These are phyloP conservation scores for Phaeosphaeriaceae sp. DNA, from an alignment of 2,329 filamentous ascomycete species.

Conservation along the genomic window DNA sequence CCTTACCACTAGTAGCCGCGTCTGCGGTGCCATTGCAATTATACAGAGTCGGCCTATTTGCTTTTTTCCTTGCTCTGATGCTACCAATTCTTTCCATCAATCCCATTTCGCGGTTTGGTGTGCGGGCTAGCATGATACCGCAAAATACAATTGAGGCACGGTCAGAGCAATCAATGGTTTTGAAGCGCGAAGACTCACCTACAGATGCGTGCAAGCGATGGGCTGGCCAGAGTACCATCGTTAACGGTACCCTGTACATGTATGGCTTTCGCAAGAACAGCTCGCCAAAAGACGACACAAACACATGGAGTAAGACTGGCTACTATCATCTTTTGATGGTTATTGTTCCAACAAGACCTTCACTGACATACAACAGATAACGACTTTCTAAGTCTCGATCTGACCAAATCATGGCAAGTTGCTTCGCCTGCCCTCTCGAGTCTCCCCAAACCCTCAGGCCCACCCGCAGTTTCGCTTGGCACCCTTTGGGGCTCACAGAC, in stretches of 20 bases:
- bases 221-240: slow-evolving; percentile 60
- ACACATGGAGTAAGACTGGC: slow-evolving; percentile 71
- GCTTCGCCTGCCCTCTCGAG: slow-evolving; percentile 67
- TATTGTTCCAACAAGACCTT: not conserved
- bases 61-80: slow-evolving; percentile 40
- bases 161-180: slow-evolving; percentile 18
- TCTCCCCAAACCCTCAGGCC: slow-evolving; percentile 69
- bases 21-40: slow-evolving; percentile 25
- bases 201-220: slow-evolving; percentile 47
- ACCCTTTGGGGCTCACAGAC: slow-evolving; percentile 77
- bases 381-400: slow-evolving; percentile 73
- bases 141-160: slow-evolving; percentile 22
- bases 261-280: slow-evolving; percentile 74
- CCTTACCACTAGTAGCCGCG: slow-evolving; percentile 3
- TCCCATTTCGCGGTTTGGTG: slow-evolving; percentile 33
- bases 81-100: slow-evolving; percentile 41
- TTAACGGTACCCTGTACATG: slow-evolving; percentile 78
- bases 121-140: slow-evolving; percentile 35
- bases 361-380: slow-evolving; percentile 51
- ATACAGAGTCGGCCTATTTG: slow-evolving; percentile 37
- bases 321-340: not conserved
- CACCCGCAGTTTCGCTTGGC: slow-evolving; percentile 74
- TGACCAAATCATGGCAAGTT: slow-evolving; percentile 75
- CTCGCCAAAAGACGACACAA: slow-evolving; percentile 60
- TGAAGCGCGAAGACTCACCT: slow-evolving; percentile 38